These are phyloP conservation scores for Cordyceps tenuipes DNA, from an alignment of 2,329 filamentous ascomycete genomes.

Conservation along the genomic window DNA sequence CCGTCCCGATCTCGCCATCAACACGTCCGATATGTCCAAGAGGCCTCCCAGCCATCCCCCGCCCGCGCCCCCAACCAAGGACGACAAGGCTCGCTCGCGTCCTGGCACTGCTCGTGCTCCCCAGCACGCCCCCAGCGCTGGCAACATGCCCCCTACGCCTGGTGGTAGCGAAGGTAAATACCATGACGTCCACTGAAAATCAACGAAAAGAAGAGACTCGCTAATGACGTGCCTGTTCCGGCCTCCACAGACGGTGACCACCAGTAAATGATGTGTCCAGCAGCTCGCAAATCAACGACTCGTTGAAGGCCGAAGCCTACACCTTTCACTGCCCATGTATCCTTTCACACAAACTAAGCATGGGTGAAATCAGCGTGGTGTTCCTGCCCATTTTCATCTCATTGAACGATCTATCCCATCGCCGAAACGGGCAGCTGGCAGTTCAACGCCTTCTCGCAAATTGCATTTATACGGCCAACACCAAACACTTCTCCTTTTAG, in stretches of 20 bases:
- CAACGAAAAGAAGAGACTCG: not conserved
- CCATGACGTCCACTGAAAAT: slow-evolving; percentile 17
- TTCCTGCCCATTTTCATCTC: not conserved
- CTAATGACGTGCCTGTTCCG: not conserved
- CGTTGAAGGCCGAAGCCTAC: not conserved
- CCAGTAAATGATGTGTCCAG: slow-evolving; percentile 7
- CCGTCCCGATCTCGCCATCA: slow-evolving; percentile 17
- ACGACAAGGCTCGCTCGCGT: slow-evolving; percentile 36
- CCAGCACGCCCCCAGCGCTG: slow-evolving; percentile 43
- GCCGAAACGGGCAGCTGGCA: not conserved
- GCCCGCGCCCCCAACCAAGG: slow-evolving; percentile 20
- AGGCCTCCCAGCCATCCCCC: slow-evolving; percentile 20
- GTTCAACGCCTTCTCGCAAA: not conserved
- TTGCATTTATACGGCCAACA: slow-evolving; percentile 9
- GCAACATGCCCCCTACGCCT: slow-evolving; percentile 52
- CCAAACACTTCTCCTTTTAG: not conserved
- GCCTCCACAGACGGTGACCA: slow-evolving; percentile 14
- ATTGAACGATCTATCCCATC: slow-evolving; percentile 4
- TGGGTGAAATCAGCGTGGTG: not conserved
- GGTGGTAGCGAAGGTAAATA: slow-evolving; percentile 57
- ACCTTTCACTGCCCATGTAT: not conserved
- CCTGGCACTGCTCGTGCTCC: slow-evolving; percentile 45
- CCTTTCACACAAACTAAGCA: not conserved
- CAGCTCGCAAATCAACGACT: not conserved
- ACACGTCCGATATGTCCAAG: slow-evolving; percentile 14